A percentile compares a stretch with the other conserved stretches of the same genome.
Evolutionary conservation across 2,329 filamentous ascomycete species (phyloP).

Genomic region (Penicillium glabrum): DNA sequence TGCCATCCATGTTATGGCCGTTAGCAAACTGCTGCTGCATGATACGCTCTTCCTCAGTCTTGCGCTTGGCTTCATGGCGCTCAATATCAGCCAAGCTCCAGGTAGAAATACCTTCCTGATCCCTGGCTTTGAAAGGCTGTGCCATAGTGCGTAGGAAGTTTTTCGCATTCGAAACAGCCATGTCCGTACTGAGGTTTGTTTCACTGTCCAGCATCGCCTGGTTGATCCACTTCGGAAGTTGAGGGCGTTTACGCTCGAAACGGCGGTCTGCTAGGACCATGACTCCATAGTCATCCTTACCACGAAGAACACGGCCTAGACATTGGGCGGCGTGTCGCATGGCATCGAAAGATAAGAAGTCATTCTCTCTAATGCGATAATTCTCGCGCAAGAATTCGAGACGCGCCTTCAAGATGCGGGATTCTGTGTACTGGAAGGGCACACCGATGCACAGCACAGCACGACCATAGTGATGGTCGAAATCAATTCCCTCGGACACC

Average conservation of each 20-base stretch:
- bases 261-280: constrained; percentile 96
- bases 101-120: constrained; percentile 90
- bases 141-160: constrained; percentile 90
- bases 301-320: constrained; percentile 86
- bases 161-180: constrained; percentile 86
- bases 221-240: constrained; percentile 96
- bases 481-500: constrained; percentile 97
- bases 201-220: constrained; percentile 83
- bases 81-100: constrained; percentile 82
- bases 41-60: constrained; percentile 68
- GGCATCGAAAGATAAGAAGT: constrained; percentile 97
- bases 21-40: constrained; percentile 51
- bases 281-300: constrained; percentile 99
- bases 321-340: constrained; percentile 99
- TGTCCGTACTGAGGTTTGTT: constrained; percentile 89
- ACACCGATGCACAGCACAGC: constrained; percentile 96
- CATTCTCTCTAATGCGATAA: constrained; percentile 93
- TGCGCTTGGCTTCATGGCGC: constrained; percentile 66
- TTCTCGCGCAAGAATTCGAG: constrained; percentile 96
- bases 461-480: constrained; percentile 96
- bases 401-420: constrained; percentile 89
- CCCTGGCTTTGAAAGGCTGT: constrained; percentile 76
- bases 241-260: constrained; percentile 85
- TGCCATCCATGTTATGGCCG: constrained; percentile 26
- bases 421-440: constrained; percentile 98